Evolutionary conservation across 495 filamentous ascomycete genomes (phyloP).

Genomic region (Jackrogersella minutella): DNA sequence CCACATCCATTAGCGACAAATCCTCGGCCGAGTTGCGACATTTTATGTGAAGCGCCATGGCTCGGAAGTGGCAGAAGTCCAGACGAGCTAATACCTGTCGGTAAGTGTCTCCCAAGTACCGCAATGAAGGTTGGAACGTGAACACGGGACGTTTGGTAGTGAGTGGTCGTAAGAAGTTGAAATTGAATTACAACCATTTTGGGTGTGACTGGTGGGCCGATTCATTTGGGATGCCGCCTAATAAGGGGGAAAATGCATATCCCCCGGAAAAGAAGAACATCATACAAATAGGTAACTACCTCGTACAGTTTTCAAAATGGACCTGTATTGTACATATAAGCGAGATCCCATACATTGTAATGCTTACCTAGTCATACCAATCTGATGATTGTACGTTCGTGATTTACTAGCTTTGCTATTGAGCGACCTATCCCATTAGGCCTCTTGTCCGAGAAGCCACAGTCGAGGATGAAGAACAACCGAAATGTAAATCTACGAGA

Average conservation of each 20-base stretch:
- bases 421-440: neutral
- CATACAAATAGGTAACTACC: constrained; percentile 31
- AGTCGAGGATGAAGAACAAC: constrained; percentile 13
- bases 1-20: constrained; percentile 20
- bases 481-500: neutral
- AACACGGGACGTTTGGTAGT: constrained; percentile 27
- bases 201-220: constrained; percentile 36
- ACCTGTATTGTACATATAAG: constrained; percentile 3
- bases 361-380: neutral
- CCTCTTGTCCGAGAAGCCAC: constrained; percentile 6
- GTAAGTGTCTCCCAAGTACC: constrained; percentile 35
- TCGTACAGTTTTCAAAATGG: constrained; percentile 9
- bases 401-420: neutral
- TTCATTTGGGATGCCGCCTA: constrained; percentile 44
- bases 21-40: constrained; percentile 32
- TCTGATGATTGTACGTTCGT: neutral
- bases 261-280: constrained; percentile 34
- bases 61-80: constrained; percentile 34
- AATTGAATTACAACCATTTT: constrained; percentile 40
- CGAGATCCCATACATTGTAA: constrained; percentile 1
- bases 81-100: constrained; percentile 30
- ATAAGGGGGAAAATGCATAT: constrained; percentile 43
- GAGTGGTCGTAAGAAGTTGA: constrained; percentile 27
- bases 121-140: constrained; percentile 24
- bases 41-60: constrained; percentile 36